These are phyloP conservation scores for Trametes cinnabarina DNA, from an alignment of 768 basidiomycete species.

Conservation along the genomic window DNA sequence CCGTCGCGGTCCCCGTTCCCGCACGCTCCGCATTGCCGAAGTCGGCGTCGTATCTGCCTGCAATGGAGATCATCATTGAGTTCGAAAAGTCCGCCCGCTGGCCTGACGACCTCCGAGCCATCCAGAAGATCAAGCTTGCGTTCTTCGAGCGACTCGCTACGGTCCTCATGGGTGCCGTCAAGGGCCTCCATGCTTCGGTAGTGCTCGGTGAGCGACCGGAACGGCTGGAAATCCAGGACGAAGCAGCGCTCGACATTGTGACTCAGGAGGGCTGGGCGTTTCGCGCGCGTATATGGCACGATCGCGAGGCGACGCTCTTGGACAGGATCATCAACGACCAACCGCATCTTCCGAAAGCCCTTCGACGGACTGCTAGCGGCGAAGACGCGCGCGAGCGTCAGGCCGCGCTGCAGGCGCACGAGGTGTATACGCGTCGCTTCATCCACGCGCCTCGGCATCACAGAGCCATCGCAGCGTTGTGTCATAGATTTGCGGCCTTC, in stretches of 20 bases:
- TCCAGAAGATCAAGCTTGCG: slow-evolving; percentile 92
- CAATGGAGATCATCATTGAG: slow-evolving; percentile 75
- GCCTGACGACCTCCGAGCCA: slow-evolving; percentile 91
- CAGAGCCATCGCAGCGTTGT: slow-evolving; percentile 72
- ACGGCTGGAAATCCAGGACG: slow-evolving; percentile 62
- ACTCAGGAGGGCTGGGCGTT: slow-evolving; percentile 88
- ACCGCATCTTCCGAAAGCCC: slow-evolving; percentile 26
- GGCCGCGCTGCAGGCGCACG: slow-evolving; percentile 55
- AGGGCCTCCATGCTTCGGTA: slow-evolving; percentile 55
- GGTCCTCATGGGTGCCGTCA: slow-evolving; percentile 51
- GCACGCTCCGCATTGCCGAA: slow-evolving; percentile 50
- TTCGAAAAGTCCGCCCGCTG: slow-evolving; percentile 92
- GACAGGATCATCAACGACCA: slow-evolving; percentile 61
- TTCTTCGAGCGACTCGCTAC: slow-evolving; percentile 81
- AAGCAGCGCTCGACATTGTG: slow-evolving; percentile 70
- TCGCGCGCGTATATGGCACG: slow-evolving; percentile 78
- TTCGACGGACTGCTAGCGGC: slow-evolving; percentile 12
- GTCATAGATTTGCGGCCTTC: slow-evolving; percentile 77
- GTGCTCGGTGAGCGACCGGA: slow-evolving; percentile 51
- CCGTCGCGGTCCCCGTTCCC: slow-evolving; percentile 63
- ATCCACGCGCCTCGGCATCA: slow-evolving; percentile 84
- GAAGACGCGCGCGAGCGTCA: slow-evolving; percentile 46
- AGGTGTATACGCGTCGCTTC: slow-evolving; percentile 68
- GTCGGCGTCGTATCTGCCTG: slow-evolving; percentile 63
- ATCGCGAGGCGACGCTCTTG: slow-evolving; percentile 78